Conservation (phyloP, 139 green algal genomes). For the Chlamydomonas sphaeroides region DNA sequence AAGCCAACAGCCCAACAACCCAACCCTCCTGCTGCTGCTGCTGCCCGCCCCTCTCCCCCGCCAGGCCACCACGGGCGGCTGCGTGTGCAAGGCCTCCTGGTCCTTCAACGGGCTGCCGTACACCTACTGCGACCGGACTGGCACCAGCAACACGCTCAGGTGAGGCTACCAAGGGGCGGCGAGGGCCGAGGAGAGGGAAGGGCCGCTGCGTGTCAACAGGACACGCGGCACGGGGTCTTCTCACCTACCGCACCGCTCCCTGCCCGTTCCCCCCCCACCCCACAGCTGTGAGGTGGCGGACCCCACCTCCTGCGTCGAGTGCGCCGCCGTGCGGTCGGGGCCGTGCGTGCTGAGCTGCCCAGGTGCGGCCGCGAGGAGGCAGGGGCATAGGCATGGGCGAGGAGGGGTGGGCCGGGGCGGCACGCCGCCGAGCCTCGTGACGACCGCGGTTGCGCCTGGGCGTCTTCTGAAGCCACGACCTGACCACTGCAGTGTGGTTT, state of each 20-base stretch:
- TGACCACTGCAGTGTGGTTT: too few species aligned
- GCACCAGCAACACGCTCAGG: not conserved
- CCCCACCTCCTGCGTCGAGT: conserved; percentile 6
- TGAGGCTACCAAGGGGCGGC: not conserved
- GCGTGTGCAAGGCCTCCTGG: not conserved
- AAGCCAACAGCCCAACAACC: too few species aligned
- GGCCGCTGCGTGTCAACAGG: not conserved
- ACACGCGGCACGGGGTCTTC: not conserved
- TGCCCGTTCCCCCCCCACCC: not conserved
- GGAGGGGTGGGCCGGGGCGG: too few species aligned
- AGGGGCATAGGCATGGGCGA: too few species aligned
- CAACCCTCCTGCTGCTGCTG: not conserved
- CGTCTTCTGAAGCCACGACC: too few species aligned
- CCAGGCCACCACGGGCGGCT: not conserved
- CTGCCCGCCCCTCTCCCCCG: not conserved
- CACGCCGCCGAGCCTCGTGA: too few species aligned
- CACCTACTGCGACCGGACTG: not conserved
- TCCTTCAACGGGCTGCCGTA: not conserved
- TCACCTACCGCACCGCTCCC: too few species aligned
- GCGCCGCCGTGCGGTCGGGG: not conserved
- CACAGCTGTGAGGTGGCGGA: conserved; percentile 6
- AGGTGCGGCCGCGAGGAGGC: not conserved
- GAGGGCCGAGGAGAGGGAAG: not conserved
- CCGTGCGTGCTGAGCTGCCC: conserved; percentile 4
- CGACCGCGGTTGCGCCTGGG: too few species aligned